phyloP scores from a whole-genome alignment of 2,329 filamentous ascomycete genomes.

The Colletotrichum shisoi region DNA sequence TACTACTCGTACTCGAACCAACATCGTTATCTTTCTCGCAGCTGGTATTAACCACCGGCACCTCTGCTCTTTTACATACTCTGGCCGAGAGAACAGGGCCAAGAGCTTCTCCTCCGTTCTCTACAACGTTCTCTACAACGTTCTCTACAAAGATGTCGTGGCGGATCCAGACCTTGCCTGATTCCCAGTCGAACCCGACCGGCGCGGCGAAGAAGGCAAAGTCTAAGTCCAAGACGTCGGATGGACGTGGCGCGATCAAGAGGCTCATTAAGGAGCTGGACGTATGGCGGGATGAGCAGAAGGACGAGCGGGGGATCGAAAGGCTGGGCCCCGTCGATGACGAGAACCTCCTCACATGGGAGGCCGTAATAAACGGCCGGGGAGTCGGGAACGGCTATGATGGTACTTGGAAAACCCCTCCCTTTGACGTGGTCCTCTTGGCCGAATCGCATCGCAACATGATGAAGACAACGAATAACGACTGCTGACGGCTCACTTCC shows the following conservation, averaged over 20 bases:
- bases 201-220: slow-evolving; percentile 37
- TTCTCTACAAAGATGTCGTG: slow-evolving; percentile 35
- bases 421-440: not conserved
- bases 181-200: slow-evolving; percentile 27
- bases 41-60: not conserved
- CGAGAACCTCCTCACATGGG: slow-evolving; percentile 65
- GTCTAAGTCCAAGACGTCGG: slow-evolving; percentile 45
- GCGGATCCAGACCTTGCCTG: slow-evolving; percentile 39
- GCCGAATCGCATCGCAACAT: not conserved
- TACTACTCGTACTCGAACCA: not conserved
- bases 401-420: slow-evolving; percentile 49
- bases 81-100: not conserved
- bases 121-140: too few relatives aligned
- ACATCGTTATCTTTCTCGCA: not conserved
- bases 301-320: slow-evolving; percentile 63
- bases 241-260: slow-evolving; percentile 57
- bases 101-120: not conserved
- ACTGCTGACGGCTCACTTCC: not conserved
- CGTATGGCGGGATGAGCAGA: slow-evolving; percentile 59
- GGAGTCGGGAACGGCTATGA: slow-evolving; percentile 66
- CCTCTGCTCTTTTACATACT: not conserved
- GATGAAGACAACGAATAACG: not conserved
- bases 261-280: slow-evolving; percentile 67
- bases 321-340: slow-evolving; percentile 64
- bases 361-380: slow-evolving; percentile 67